Evolutionary conservation across 345 rosid species (phyloP).

Genomic region (Stellera chamaejasme): DNA sequence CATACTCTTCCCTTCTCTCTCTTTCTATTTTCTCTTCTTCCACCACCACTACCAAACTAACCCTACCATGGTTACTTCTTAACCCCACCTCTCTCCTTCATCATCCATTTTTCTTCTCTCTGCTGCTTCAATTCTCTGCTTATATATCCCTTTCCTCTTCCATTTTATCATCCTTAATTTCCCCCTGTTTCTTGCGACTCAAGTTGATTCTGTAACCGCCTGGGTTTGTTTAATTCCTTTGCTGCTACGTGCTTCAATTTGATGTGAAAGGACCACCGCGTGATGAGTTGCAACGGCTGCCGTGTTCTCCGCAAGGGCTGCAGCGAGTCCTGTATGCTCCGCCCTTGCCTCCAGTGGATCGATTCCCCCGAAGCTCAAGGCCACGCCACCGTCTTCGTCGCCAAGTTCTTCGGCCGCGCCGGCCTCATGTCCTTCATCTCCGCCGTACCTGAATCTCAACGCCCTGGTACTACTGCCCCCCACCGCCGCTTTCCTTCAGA

Average conservation of each 20-base stretch:
- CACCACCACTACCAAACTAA: constrained; percentile 17
- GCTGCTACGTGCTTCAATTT: background rate
- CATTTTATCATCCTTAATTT: background rate
- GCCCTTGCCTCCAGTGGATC: constrained; percentile 91
- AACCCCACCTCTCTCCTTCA: background rate
- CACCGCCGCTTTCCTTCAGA: no score
- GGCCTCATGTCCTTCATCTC: constrained; percentile 97
- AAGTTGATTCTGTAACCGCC: constrained; percentile 7
- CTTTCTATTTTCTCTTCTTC: background rate
- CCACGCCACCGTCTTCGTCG: constrained; percentile 94
- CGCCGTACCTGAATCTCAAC: constrained; percentile 79
- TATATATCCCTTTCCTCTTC: constrained; percentile 10
- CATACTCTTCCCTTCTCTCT: background rate
- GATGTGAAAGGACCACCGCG: background rate
- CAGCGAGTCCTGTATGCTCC: constrained; percentile 81
- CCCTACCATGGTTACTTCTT: constrained; percentile 22
- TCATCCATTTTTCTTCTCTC: background rate
- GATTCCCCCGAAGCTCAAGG: constrained; percentile 90
- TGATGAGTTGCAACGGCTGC: constrained; percentile 98
- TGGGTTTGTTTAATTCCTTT: background rate
- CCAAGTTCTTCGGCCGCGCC: constrained; percentile 98
- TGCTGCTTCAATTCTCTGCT: background rate
- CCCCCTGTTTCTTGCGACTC: constrained; percentile 18
- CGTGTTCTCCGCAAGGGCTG: constrained; percentile 94
- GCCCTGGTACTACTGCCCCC: constrained; percentile 66